Evolutionary conservation across 2,329 filamentous ascomycete genomes (phyloP), one percentile per base, ranked within the genome.

Genomic region (Zalaria sp.): DNA sequence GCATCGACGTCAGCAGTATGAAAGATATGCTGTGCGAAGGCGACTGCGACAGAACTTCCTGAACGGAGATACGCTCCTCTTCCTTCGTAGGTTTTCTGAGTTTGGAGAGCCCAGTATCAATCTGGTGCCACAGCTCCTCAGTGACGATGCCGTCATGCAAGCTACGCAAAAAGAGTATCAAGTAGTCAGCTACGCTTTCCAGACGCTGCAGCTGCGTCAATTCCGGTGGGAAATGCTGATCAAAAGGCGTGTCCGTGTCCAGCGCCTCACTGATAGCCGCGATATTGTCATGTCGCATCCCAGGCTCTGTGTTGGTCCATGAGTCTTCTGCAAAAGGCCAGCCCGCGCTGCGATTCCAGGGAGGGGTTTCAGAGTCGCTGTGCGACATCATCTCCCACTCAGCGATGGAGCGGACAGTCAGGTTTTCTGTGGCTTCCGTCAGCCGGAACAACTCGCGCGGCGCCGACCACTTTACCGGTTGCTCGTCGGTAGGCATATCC

Each of bases 401-500:
- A 5, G 75, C 75, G 26, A 77, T 59, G 7, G 73, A 69, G 29
- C 75, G 68, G 49, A 75, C 72, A 27, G 66, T 66, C 50, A 77
- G 57, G 51, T 72, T 68, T 54, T 78, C 73, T 59, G 94, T 72
- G 7, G 79, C 76, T 58, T 94, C 85, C 4, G 87, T 95, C 53
- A 98, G 73, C 56, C 81, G 80, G 62, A 94, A 93, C 5, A 96
- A 69, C 59, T 95, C 89, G 46, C 83, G 79, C 1, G 91, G 89
- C 1, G 87, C 87, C 7, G 87, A 89, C 56, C 81, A 80, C 56
- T 77, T 77, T 47, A 84, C 73, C 45, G 71, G 75, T 3, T 43
- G 35, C 11, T 41, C 38, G 25, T 10, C 18, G 2, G 36, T 35
- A 7, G 29, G 7, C 29, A n/a, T 7, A 36, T 44, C 43, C 10